A percentile compares a stretch with the other conserved stretches of the same genome.
These are phyloP conservation scores for Thelephora aurantiotincta DNA, from an alignment of 768 basidiomycete genomes.

Conservation along the genomic window DNA sequence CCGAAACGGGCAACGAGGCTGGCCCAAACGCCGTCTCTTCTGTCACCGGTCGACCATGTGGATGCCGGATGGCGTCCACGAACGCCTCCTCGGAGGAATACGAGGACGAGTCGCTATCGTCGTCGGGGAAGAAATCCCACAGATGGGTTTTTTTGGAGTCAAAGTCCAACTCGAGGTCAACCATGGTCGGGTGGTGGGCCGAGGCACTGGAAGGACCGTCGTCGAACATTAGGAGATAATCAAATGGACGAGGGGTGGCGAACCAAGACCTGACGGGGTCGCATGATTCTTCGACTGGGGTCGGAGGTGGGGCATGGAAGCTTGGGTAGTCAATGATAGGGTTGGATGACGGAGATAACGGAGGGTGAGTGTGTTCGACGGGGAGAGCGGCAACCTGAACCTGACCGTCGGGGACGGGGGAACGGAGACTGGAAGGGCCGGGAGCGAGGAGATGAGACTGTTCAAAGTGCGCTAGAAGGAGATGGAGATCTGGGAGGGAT, in stretches of 20 bases:
- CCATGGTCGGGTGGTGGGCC: not conserved
- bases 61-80: too few relatives aligned
- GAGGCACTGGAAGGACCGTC: too few relatives aligned
- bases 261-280: not conserved
- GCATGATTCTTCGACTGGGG: slow-evolving; percentile 5
- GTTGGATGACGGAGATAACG: slow-evolving; percentile 5
- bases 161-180: not conserved
- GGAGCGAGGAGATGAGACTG: slow-evolving; percentile 23
- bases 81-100: not conserved
- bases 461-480: slow-evolving; percentile 37
- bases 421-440: slow-evolving; percentile 13
- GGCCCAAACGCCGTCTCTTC: too few relatives aligned
- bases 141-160: not conserved
- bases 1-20: too few relatives aligned
- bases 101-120: not conserved
- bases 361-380: slow-evolving; percentile 3
- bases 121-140: not conserved
- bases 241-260: too few relatives aligned
- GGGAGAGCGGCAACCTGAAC: slow-evolving; percentile 6
- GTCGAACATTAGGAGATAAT: too few relatives aligned
- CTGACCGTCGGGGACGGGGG: too few relatives aligned
- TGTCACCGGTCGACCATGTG: too few relatives aligned
- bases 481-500: slow-evolving; percentile 31
- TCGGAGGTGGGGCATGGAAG: slow-evolving; percentile 14
- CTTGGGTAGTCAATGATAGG: slow-evolving; percentile 16